These are phyloP conservation scores for Neurospora sp. DNA, from an alignment of 495 filamentous ascomycete genomes.

Conservation along the genomic window DNA sequence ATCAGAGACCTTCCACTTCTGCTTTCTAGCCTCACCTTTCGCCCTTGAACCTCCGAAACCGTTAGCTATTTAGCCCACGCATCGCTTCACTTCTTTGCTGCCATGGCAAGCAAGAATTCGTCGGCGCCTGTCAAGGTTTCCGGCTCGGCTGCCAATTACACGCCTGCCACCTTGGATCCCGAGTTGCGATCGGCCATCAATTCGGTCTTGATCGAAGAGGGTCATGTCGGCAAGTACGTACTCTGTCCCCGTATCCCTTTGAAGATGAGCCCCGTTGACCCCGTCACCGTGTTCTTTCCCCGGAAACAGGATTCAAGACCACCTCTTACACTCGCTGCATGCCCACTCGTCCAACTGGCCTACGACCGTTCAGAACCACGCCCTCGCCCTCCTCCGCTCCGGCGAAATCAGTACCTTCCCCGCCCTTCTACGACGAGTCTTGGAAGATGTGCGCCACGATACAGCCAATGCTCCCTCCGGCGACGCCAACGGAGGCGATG, in stretches of 20 bases:
- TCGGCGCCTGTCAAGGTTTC: slow-evolving; percentile 44
- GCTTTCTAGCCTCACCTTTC: background rate
- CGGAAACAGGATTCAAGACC: slow-evolving; percentile 42
- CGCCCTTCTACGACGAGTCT: slow-evolving; percentile 38
- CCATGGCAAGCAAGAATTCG: slow-evolving; percentile 32
- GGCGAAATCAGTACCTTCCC: slow-evolving; percentile 44
- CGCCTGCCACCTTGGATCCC: slow-evolving; percentile 37
- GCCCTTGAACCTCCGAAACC: background rate
- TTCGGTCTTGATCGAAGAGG: slow-evolving; percentile 34
- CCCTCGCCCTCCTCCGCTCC: slow-evolving; percentile 40
- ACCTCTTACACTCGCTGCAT: slow-evolving; percentile 43
- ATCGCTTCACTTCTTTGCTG: background rate
- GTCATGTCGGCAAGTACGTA: slow-evolving; percentile 37
- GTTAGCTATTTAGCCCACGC: background rate
- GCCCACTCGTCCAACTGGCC: slow-evolving; percentile 44
- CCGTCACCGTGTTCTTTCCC: background rate
- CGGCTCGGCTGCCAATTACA: slow-evolving; percentile 37
- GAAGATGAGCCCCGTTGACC: background rate
- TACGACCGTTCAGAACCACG: slow-evolving; percentile 39
- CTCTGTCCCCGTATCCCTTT: background rate
- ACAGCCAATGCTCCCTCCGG: slow-evolving; percentile 17
- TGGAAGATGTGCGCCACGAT: slow-evolving; percentile 44
- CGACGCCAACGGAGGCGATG: slow-evolving; percentile 16
- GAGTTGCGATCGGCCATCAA: slow-evolving; percentile 47
- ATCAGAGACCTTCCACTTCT: background rate